phyloP scores from a whole-genome alignment of 352 stramenopile genomes.

The Globisporangium solare region DNA sequence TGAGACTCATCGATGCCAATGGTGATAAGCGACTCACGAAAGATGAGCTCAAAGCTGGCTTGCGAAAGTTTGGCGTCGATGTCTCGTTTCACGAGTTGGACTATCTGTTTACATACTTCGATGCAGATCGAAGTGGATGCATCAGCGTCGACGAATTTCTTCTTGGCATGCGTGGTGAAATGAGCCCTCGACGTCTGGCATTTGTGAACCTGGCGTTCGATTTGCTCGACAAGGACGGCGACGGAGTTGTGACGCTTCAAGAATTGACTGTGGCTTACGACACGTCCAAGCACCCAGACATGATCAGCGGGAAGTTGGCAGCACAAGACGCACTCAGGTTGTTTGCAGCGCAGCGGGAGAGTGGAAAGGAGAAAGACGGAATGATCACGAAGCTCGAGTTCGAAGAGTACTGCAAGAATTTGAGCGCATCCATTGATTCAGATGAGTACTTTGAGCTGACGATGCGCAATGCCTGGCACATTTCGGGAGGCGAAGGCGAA shows the following conservation, averaged over 20 bases:
- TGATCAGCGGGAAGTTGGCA: constrained; percentile 33
- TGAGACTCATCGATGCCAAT: constrained; percentile 34
- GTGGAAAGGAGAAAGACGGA: constrained; percentile 65
- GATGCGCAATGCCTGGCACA: too few relatives aligned
- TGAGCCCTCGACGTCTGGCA: constrained; percentile 5
- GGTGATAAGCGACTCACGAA: constrained; percentile 46
- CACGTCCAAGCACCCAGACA: constrained; percentile 79
- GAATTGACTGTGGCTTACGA: constrained; percentile 79
- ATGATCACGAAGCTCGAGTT: constrained; percentile 86
- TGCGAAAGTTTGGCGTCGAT: constrained; percentile 54
- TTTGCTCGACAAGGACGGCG: constrained; percentile 8
- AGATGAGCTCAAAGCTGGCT: constrained; percentile 50
- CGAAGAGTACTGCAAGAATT: constrained; percentile 87
- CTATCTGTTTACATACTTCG: constrained; percentile 12
- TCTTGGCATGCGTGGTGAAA: constrained; percentile 6
- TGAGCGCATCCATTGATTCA: constrained; percentile 54
- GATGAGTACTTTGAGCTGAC: too few relatives aligned
- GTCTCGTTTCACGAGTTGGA: constrained; percentile 61
- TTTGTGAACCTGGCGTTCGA: constrained; percentile 51
- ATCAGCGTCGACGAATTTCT: constrained; percentile 11
- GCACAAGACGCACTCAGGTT: constrained; percentile 61
- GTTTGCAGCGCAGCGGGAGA: constrained; percentile 9
- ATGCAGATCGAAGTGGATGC: too few relatives aligned
- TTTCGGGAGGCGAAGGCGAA: too few relatives aligned
- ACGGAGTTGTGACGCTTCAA: constrained; percentile 66